These are phyloP conservation scores for Epichloe sylvatica DNA, from an alignment of 2,329 filamentous ascomycete genomes.

Conservation along the genomic window DNA sequence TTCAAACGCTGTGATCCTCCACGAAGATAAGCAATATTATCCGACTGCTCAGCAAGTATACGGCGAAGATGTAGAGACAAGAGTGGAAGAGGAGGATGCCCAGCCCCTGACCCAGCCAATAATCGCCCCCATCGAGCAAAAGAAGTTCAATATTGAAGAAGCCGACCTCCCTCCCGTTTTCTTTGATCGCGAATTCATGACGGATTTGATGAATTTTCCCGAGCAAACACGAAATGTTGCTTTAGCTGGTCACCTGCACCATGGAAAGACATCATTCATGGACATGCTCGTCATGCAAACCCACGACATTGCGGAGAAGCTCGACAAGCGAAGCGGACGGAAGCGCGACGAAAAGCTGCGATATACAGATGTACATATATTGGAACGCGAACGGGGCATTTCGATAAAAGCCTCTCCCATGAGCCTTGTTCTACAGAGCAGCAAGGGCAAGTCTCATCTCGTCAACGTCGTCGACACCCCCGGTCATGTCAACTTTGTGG, in stretches of 20 bases:
- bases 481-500: constrained; percentile 95
- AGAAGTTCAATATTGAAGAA: constrained; percentile 93
- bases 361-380: constrained; percentile 83
- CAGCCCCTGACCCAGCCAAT: constrained; percentile 88
- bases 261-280: constrained; percentile 96
- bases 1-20: constrained; percentile 91
- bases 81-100: constrained; percentile 94
- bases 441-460: constrained; percentile 86
- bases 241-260: constrained; percentile 82
- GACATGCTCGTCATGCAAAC: constrained; percentile 96
- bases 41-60: constrained; percentile 96
- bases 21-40: constrained; percentile 99
- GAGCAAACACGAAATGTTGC: constrained; percentile 90
- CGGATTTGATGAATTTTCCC: constrained; percentile 89
- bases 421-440: constrained; percentile 78
- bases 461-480: constrained; percentile 93
- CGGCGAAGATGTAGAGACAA: constrained; percentile 81
- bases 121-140: constrained; percentile 80
- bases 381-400: constrained; percentile 79
- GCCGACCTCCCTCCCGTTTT: constrained; percentile 76
- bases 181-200: constrained; percentile 84
- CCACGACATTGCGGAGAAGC: constrained; percentile 66
- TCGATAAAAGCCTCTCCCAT: constrained; percentile 91
- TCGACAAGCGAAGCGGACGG: constrained; percentile 69
- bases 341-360: constrained; percentile 78